phyloP scores from a whole-genome alignment of 2,329 filamentous ascomycete species.

The Fusarium dlaminii region DNA sequence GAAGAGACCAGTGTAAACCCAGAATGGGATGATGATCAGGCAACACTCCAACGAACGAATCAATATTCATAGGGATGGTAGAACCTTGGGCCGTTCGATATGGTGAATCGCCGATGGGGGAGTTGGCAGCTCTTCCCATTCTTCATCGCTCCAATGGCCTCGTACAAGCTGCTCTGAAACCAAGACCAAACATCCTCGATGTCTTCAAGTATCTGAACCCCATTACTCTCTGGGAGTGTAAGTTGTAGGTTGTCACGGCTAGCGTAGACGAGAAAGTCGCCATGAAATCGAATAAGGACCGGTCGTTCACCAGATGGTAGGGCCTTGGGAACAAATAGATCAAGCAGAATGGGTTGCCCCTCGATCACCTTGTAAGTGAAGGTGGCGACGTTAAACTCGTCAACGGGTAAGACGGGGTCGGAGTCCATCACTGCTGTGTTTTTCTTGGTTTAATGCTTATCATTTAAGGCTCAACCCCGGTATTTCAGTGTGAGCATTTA shows the following conservation, averaged over 20 bases:
- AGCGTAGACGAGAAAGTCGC: background rate
- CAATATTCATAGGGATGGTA: background rate
- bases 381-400: background rate
- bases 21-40: background rate
- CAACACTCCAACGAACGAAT: background rate
- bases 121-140: background rate
- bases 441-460: rapidly evolving
- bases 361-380: background rate
- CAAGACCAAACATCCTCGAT: background rate
- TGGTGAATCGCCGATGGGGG: background rate
- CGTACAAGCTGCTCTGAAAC: background rate
- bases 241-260: rapidly evolving
- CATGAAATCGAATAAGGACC: rapidly evolving
- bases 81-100: background rate
- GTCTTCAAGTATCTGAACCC: rapidly evolving
- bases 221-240: background rate
- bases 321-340: rapidly evolving
- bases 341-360: background rate
- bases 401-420: rapidly evolving
- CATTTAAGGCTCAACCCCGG: rapidly evolving
- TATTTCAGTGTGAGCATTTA: rapidly evolving
- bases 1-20: background rate
- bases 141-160: background rate
- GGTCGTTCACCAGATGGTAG: background rate
- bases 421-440: background rate